Evolutionary conservation across 257 asterid genomes (phyloP), one percentile per base, ranked within the genome.

Genomic region (Leptodermis oblonga): DNA sequence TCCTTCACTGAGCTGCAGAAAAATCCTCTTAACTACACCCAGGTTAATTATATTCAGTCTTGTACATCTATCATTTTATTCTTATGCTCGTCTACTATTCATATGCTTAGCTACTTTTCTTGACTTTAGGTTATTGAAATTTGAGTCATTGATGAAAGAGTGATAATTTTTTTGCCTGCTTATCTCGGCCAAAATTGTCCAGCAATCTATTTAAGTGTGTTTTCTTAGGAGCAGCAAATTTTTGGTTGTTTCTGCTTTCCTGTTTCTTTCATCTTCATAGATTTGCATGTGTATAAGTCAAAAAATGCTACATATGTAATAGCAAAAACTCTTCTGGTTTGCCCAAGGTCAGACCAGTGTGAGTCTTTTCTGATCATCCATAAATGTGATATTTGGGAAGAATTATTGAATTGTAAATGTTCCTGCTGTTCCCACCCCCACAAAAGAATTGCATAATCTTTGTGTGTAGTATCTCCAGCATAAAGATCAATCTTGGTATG

Each of bases 11-110:
- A 94, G 85, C 76, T 89, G 84, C 98, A 91, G 86, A 94, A 91
- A 65, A 86, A 94, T 79, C 96, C 97, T 70, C 86, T 94, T 72
- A 94, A 94, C 84, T 94, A 84, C 67, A 91, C 98, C 25, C 99
- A 94, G 98, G 99, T 91, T 74, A 73, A 67, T 73, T 59, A 43
- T 36, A 20, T 4, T 39, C 26, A 30, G 20, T 42, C 33, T 25
- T 43, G 37, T 20, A 48, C 36, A 53, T n/a, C n/a, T n/a, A n/a
- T n/a, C 43, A 34, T 13, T 30, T 12, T 33, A 4, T 10, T 28
- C 14, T 25, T 17, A 30, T 37, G 15, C 22, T 5, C 8, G 23
- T 8, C n/a, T 52, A n/a, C 31, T 6, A 34, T 34, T 34, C 31
- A n/a, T 28, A 48, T 48, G 20, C 54, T 48, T 48, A 25, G 15